Base-by-base conservation (phyloP, 2,329 filamentous ascomycete genomes). In the Diaporthe citri region DNA sequence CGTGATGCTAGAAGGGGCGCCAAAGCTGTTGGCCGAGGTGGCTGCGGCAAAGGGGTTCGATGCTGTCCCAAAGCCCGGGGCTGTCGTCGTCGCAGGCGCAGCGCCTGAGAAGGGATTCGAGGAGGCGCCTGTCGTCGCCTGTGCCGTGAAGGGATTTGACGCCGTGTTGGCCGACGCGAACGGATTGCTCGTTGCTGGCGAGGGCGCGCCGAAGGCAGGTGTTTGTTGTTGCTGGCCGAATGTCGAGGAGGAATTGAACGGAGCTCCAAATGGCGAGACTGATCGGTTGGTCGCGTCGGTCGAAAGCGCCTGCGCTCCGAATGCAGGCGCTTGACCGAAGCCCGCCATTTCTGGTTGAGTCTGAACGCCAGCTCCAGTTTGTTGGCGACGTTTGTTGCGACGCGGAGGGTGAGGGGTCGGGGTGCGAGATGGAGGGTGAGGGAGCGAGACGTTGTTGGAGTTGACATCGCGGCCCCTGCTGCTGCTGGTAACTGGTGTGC, bases 131-230 rank as follows among this genome's bases (percentile, higher is more conserved):
- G 69, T 64, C 25, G 73, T 25, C 22, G 72, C 57, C n/a, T 74
- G 64, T 48, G 75, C 73, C 36, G 71, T 75, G 43, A 78, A 80
- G 15, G 76, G 77, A 55, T 77, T 79, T 20, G 70, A 64, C 28
- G 52, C 43, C 31, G 46, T 36, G 57, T 56, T 48, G 15, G 69
- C 56, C 8, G 74, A 25, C 28, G 72, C 72, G 48, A 77, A 77
- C 8, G 76, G 76, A 46, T 77, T 77, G 31, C 22, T 72, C 46
- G 66, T 46, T 25, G 56, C 55, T 34, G 41, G 43, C 17, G 34
- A n/a, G 13, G 74, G 60, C 51, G 74, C 74, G 71, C 64, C 74
- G 46, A 76, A 76, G 73, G 41, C 62, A 41, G 70, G 43, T 36
- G 69, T 60, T 55, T 71, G 75, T n/a, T 67, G 66, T 25, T 56